These are phyloP conservation scores for Azolla pinnata DNA, from an alignment of 75 land plant genomes.

Conservation along the genomic window DNA sequence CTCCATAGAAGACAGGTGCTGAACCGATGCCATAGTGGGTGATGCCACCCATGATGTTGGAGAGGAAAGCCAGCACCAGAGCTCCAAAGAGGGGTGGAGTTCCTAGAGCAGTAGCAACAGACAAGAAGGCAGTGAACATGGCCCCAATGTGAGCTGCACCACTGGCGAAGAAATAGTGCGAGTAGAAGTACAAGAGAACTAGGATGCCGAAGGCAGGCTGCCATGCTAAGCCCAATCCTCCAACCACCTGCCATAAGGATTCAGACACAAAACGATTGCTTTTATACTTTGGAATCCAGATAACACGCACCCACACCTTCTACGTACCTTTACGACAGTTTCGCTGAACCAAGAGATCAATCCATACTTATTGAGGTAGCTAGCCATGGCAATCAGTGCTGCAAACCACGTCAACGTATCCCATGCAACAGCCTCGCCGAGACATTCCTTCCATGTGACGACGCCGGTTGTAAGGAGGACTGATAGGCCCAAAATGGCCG, in stretches of 20 bases:
- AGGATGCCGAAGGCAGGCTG: constrained; percentile 87
- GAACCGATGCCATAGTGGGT: constrained; percentile 97
- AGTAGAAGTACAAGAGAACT: constrained; percentile 85
- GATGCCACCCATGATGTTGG: constrained; percentile 94
- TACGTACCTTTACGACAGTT: constrained; percentile 85
- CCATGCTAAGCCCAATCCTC: constrained; percentile 92
- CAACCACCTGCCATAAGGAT: constrained; percentile 78
- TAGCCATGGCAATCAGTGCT: constrained; percentile 98
- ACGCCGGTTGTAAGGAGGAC: constrained; percentile 88
- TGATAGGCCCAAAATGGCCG: constrained; percentile 91
- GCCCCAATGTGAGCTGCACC: constrained; percentile 99
- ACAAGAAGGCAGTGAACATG: constrained; percentile 96
- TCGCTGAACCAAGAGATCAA: constrained; percentile 95
- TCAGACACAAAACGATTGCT: too few species aligned
- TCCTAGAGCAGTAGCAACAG: constrained; percentile 84
- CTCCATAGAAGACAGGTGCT: constrained; percentile 95
- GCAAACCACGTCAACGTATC: constrained; percentile 99
- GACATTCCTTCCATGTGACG: constrained; percentile 98
- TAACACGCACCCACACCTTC: too few species aligned
- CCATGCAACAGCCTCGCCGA: constrained; percentile 93
- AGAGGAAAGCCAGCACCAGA: constrained; percentile 78
- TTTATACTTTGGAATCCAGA: too few species aligned
- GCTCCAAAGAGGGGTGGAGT: constrained; percentile 90
- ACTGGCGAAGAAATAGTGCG: constrained; percentile 97
- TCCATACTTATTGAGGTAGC: constrained; percentile 94